Percentiles rank a stretch among this genome's conserved stretches.
Conservation (phyloP, 2,329 filamentous ascomycete genomes). For the Microthyrium microscopicum region DNA sequence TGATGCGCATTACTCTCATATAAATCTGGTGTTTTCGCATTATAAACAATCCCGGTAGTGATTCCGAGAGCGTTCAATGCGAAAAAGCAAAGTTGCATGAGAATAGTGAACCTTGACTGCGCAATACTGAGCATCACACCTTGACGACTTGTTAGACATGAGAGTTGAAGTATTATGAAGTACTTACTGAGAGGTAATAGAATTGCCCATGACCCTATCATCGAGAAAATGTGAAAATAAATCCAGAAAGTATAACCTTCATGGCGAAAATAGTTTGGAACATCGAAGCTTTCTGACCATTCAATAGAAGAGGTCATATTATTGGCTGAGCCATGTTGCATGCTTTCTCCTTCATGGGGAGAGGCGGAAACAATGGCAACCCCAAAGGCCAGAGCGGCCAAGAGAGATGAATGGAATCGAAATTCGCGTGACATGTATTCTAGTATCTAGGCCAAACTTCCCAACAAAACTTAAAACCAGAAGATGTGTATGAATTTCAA, state of each 20-base stretch:
- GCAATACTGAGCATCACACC: slow-evolving; percentile 76
- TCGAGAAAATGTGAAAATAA: slow-evolving; percentile 52
- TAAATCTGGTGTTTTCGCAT: slow-evolving; percentile 64
- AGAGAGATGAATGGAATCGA: no score
- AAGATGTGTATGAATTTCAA: no score
- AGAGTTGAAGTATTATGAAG: slow-evolving; percentile 12
- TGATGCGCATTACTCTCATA: slow-evolving; percentile 81
- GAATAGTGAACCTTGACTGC: slow-evolving; percentile 56
- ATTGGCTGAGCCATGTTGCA: no score
- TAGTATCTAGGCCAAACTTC: no score
- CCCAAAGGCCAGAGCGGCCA: no score
- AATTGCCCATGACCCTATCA: slow-evolving; percentile 57
- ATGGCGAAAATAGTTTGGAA: slow-evolving; percentile 46
- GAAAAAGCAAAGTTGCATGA: slow-evolving; percentile 43
- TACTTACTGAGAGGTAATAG: slow-evolving; percentile 53
- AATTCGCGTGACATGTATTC: no score
- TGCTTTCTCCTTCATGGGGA: no score
- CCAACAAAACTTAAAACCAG: no score
- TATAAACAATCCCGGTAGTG: slow-evolving; percentile 39
- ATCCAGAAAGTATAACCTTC: slow-evolving; percentile 39
- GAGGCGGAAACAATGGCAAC: no score
- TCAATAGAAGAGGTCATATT: no score
- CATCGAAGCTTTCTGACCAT: no score
- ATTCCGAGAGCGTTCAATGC: slow-evolving; percentile 24
- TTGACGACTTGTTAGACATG: slow-evolving; percentile 21